A percentile compares a stretch with the other conserved stretches of the same genome.
phyloP scores from a whole-genome alignment of 2,329 filamentous ascomycete genomes.

The Alternaria atra region DNA sequence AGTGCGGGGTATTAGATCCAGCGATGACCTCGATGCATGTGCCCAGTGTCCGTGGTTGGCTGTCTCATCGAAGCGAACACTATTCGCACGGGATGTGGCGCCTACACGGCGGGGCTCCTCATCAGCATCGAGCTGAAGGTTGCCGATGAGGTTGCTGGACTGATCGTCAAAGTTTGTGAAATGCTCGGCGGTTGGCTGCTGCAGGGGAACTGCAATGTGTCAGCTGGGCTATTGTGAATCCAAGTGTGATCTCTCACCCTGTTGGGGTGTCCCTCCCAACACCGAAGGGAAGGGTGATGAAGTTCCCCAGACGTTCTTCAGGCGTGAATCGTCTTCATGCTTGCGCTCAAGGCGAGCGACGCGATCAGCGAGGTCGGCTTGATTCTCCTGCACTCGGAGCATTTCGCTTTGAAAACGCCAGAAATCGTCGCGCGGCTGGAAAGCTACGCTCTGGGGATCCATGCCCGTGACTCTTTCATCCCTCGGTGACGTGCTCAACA shows the following conservation, averaged over 20 bases:
- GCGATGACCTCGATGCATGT: constrained; percentile 81
- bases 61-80: constrained; percentile 96
- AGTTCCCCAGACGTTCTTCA: constrained; percentile 88
- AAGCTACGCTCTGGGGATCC: constrained; percentile 70
- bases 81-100: constrained; percentile 91
- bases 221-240: constrained; percentile 15
- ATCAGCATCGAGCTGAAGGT: constrained; percentile 84
- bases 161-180: constrained; percentile 93
- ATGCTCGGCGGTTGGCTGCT: constrained; percentile 80
- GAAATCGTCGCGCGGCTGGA: constrained; percentile 70
- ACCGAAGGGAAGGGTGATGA: constrained; percentile 88
- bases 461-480: constrained; percentile 55
- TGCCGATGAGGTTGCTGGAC: constrained; percentile 78
- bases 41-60: constrained; percentile 91
- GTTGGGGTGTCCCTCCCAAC: constrained; percentile 82
- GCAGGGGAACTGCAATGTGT: constrained; percentile 71
- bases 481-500: constrained; percentile 35
- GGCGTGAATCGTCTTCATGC: constrained; percentile 68
- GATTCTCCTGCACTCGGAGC: constrained; percentile 67
- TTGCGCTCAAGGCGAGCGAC: constrained; percentile 68
- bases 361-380: constrained; percentile 69
- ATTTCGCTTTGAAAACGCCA: constrained; percentile 72
- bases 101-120: constrained; percentile 86
- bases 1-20: constrained; percentile 82
- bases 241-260: constrained; percentile 67